These are phyloP conservation scores for Alternaria conjuncta DNA, from an alignment of 2,329 filamentous ascomycete genomes.

Conservation along the genomic window DNA sequence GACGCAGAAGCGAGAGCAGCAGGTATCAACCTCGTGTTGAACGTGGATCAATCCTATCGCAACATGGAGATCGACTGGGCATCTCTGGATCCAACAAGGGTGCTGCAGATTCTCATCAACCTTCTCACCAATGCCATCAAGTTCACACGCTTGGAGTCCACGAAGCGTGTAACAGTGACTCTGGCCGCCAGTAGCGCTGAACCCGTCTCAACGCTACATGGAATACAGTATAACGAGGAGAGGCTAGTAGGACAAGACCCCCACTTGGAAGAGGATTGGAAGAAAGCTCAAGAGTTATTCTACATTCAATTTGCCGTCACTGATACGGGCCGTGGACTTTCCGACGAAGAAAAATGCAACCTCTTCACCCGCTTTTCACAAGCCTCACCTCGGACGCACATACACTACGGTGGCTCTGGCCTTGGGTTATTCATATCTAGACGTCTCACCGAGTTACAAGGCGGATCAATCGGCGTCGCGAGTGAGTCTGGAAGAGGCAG, in stretches of 20 bases:
- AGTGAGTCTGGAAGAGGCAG: slow-evolving; percentile 32
- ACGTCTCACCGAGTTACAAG: slow-evolving; percentile 41
- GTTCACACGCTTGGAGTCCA: slow-evolving; percentile 47
- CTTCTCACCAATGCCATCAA: slow-evolving; percentile 55
- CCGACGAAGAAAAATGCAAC: slow-evolving; percentile 41
- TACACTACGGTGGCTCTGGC: slow-evolving; percentile 50
- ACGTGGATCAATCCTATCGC: slow-evolving; percentile 47
- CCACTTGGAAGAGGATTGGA: slow-evolving; percentile 42
- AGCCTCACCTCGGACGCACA: slow-evolving; percentile 42
- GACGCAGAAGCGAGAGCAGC: slow-evolving; percentile 42
- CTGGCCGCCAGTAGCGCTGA: slow-evolving; percentile 40
- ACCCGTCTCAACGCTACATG: slow-evolving; percentile 41
- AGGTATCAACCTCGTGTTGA: slow-evolving; percentile 34
- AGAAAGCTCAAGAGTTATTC: slow-evolving; percentile 29
- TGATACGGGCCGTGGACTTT: slow-evolving; percentile 52
- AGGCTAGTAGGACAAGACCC: slow-evolving; percentile 27
- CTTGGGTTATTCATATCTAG: slow-evolving; percentile 44
- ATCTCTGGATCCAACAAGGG: slow-evolving; percentile 50
- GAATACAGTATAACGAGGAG: slow-evolving; percentile 36
- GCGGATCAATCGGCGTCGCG: slow-evolving; percentile 39
- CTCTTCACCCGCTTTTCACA: slow-evolving; percentile 43
- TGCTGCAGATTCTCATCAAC: slow-evolving; percentile 48
- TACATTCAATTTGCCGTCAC: slow-evolving; percentile 47
- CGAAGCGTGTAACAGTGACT: slow-evolving; percentile 44
- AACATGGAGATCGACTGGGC: slow-evolving; percentile 48